Evolutionary conservation across 805 yeast species (phyloP).

Genomic region (Nematodospora valgi): DNA sequence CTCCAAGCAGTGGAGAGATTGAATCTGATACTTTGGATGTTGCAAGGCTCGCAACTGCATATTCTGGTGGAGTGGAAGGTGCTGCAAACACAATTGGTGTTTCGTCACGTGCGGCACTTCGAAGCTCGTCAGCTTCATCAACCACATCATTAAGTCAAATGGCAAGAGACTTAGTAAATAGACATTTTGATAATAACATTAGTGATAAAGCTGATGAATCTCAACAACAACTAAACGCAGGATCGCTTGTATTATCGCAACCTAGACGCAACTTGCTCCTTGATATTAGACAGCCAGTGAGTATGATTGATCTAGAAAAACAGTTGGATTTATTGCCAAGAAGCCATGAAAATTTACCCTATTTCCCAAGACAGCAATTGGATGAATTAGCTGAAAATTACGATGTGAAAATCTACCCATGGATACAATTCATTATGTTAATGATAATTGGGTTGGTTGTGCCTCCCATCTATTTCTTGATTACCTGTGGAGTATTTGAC

Average conservation of each 20-base stretch:
- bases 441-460: slow-evolving; percentile 31
- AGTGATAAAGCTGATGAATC: background rate
- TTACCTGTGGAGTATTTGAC: slow-evolving; percentile 36
- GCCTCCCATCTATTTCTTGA: slow-evolving; percentile 37
- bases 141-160: background rate
- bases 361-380: background rate
- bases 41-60: too few species aligned
- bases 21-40: too few species aligned
- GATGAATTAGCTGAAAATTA: slow-evolving; percentile 3
- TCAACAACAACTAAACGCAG: background rate
- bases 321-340: too few species aligned
- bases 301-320: slow-evolving; percentile 2
- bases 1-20: too few species aligned
- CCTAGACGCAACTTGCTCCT: slow-evolving; percentile 4
- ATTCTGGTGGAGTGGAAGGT: too few species aligned
- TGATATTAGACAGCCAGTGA: background rate
- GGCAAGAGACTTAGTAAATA: background rate
- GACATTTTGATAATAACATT: background rate
- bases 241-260: slow-evolving; percentile 5
- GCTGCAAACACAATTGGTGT: background rate
- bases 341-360: background rate
- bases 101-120: slow-evolving; percentile 1
- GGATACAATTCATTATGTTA: slow-evolving; percentile 20
- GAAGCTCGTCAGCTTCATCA: background rate
- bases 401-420: slow-evolving; percentile 8